phyloP scores from a whole-genome alignment of 2,329 filamentous ascomycete species.

The Sporothrix schenckii region DNA sequence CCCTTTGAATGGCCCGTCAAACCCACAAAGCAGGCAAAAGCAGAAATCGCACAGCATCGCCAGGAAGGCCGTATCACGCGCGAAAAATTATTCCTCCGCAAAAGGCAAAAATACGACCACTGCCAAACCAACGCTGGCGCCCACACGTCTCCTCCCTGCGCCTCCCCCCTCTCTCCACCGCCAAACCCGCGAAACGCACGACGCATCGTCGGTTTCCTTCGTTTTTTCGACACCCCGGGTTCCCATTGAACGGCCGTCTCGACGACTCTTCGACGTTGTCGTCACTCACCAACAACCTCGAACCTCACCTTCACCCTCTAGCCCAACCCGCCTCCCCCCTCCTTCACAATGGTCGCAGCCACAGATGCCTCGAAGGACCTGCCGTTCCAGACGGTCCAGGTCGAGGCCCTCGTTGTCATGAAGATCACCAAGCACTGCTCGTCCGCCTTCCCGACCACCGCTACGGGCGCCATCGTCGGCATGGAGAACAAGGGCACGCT shows the following conservation, averaged over 20 bases:
- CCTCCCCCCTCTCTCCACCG: conserved; percentile 12
- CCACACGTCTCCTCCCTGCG: conserved; percentile 1
- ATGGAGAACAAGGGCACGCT: conserved; percentile 83
- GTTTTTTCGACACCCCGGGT: conserved; percentile 8
- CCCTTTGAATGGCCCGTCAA: conserved; percentile 25
- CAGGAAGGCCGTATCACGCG: conserved; percentile 2
- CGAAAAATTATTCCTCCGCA: conserved; percentile 33
- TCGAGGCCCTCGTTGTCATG: conserved; percentile 95
- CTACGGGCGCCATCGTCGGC: conserved; percentile 88
- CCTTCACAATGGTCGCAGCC: conserved; percentile 32
- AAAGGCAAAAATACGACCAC: conserved; percentile 29
- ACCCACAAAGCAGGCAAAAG: conserved; percentile 29
- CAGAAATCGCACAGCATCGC: conserved; percentile 31
- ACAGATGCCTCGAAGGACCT: conserved; percentile 64
- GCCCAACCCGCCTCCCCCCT: not conserved
- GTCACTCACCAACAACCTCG: not conserved
- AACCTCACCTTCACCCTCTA: not conserved
- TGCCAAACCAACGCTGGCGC: conserved; percentile 17
- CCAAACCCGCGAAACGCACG: conserved; percentile 22
- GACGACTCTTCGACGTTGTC: not conserved
- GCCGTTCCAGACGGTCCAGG: conserved; percentile 83
- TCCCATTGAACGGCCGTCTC: not conserved
- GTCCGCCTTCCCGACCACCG: conserved; percentile 81
- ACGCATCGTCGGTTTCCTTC: not conserved
- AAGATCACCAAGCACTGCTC: conserved; percentile 97